Evolutionary conservation across 768 basidiomycete genomes (phyloP).

Genomic region (Russula earlei): DNA sequence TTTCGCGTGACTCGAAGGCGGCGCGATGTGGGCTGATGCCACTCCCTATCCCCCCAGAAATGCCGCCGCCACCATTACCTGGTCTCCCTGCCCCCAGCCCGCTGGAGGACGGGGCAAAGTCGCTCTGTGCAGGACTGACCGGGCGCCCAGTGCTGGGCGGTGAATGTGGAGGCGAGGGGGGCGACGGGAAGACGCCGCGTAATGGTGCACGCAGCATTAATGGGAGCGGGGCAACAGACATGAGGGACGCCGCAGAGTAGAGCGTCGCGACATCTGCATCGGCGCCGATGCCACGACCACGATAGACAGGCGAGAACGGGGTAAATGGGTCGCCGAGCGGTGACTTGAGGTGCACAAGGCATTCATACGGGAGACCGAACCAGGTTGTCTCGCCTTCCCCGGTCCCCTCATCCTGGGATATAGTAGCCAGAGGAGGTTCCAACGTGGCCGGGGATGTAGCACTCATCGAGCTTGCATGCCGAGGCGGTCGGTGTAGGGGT

Average conservation of each 20-base stretch:
- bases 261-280: conserved; percentile 80
- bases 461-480: conserved; percentile 22
- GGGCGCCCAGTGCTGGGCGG: conserved; percentile 23
- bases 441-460: neutral
- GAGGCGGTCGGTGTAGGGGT: conserved; percentile 19
- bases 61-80: neutral
- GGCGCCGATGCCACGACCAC: conserved; percentile 28
- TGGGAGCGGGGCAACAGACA: conserved; percentile 47
- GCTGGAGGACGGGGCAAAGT: conserved; percentile 15
- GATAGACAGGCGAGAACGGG: conserved; percentile 37
- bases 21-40: conserved; percentile 34
- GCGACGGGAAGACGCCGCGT: conserved; percentile 27
- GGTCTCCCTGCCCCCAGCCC: neutral
- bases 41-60: conserved; percentile 23
- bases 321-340: conserved; percentile 43
- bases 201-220: conserved; percentile 28
- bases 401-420: conserved; percentile 3
- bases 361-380: conserved; percentile 62
- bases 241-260: conserved; percentile 77
- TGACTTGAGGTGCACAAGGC: conserved; percentile 58
- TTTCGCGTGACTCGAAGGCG: conserved; percentile 62
- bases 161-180: conserved; percentile 19
- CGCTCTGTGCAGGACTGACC: conserved; percentile 25
- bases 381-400: conserved; percentile 30
- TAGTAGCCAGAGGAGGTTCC: conserved; percentile 5